A percentile compares a stretch with the other conserved stretches of the same genome.
Conservation (phyloP, 1,139 yeast genomes). For the Wickerhamomyces sp. region DNA sequence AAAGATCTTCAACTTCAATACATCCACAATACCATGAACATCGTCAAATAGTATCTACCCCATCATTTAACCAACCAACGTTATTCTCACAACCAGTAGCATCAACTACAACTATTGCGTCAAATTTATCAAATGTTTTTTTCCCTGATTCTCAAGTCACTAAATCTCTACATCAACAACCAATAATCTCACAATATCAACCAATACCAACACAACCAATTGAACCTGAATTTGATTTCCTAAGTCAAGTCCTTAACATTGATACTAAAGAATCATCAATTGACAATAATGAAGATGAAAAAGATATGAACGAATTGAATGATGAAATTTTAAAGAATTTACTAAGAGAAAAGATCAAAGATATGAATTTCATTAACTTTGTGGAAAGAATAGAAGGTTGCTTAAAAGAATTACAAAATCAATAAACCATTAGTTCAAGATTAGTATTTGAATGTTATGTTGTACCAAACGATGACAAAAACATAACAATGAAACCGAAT, state of each 20-base stretch:
- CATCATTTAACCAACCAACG: neutral
- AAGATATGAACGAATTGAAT: conserved; percentile 7
- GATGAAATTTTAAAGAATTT: conserved; percentile 14
- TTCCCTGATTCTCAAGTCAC: neutral
- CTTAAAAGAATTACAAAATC: conserved; percentile 11
- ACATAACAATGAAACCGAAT: too few species aligned
- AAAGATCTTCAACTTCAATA: neutral
- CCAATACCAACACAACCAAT: neutral
- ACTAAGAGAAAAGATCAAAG: conserved; percentile 18
- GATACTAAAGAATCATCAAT: neutral
- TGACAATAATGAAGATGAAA: neutral
- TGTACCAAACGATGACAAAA: too few species aligned
- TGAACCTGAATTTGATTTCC: conserved; percentile 2
- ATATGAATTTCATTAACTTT: conserved; percentile 18
- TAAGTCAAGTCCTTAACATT: conserved; percentile 13
- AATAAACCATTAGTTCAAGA: too few species aligned
- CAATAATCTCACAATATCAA: neutral
- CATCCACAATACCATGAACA: neutral
- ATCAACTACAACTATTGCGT: neutral
- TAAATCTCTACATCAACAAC: neutral
- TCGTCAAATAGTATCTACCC: neutral
- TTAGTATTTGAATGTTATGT: too few species aligned
- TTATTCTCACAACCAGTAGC: neutral
- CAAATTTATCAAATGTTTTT: neutral
- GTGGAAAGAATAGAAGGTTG: conserved; percentile 19